phyloP scores from a whole-genome alignment of 2,329 filamentous ascomycete species.

The Trichoderma guizhouense region DNA sequence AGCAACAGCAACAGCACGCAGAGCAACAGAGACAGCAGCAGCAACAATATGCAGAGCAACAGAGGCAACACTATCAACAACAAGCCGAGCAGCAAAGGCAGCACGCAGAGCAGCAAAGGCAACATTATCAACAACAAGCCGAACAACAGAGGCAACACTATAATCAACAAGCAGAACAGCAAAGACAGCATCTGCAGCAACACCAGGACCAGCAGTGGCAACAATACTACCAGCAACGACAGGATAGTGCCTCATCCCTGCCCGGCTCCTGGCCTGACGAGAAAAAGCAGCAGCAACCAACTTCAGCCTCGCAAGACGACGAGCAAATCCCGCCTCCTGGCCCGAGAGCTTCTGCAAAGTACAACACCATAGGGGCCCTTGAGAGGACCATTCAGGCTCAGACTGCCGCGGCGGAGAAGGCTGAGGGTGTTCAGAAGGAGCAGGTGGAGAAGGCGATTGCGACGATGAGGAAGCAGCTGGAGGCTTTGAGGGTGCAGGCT shows the following conservation, averaged over 20 bases:
- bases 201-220: background rate
- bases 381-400: slow-evolving; percentile 34
- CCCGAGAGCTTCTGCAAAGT: slow-evolving; percentile 34
- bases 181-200: background rate
- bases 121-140: background rate
- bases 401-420: slow-evolving; percentile 26
- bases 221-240: background rate
- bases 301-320: background rate
- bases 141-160: background rate
- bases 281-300: slow-evolving; percentile 20
- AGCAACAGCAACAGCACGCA: background rate
- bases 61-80: background rate
- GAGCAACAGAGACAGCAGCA: background rate
- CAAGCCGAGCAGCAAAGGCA: background rate
- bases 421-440: slow-evolving; percentile 23
- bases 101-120: background rate
- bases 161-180: background rate
- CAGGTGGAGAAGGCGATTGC: slow-evolving; percentile 37
- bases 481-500: slow-evolving; percentile 40
- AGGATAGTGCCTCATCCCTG: slow-evolving; percentile 1
- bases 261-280: slow-evolving; percentile 38
- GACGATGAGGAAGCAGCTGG: slow-evolving; percentile 37
- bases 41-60: background rate
- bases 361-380: slow-evolving; percentile 34
- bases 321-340: slow-evolving; percentile 22